Base-by-base conservation (phyloP, 331 rosid species). In the Quercus phellos region DNA sequence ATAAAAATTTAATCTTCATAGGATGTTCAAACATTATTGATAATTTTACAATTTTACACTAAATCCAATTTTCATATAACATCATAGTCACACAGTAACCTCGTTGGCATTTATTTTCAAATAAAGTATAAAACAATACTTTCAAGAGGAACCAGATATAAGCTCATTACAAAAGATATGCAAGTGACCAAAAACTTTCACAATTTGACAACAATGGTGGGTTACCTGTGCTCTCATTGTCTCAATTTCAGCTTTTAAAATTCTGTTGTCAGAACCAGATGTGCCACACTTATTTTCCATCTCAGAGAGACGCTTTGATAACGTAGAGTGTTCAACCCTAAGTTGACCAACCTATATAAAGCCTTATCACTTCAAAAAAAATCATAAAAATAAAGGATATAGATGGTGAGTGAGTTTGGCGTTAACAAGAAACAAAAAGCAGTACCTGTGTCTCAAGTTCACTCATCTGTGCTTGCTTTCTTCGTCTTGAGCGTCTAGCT, bases 221-320 rank as follows among this genome's bases (percentile, higher is more conserved):
- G 79, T 80, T 26, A 88, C 91, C 89, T 88, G 85, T 55, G 91
- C 89, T 79, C 91, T 88, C 73, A 88, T 79, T 2, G 89, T 76
- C 85, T 88, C 89, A 34, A 88, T 88, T 77, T 88, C 86, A 77
- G 91, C 91, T 72, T 84, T 86, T 66, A 88, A 83, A 81, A 88
- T 85, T 85, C 91, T 79, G 61, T 84, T 88, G 79, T 85, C 91
- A 58, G 85, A 88, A 61, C 84, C 91, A 6, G 89, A 82, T 73
- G 73, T 79, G 56, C 85, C 91, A 61, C 85, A 83, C 78, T 88
- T 83, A 29, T 85, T 86, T 72, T 88, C 85, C 78, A 85, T 76
- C 5, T 88, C 88, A n/a, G 87, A 55, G 53, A 88, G 89, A 61
- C 84, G 82, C 85, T 85, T 83, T 70, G 83, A 74, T 73, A 88